A percentile compares a stretch with the other conserved stretches of the same genome.
Evolutionary conservation across 2,329 filamentous ascomycete species (phyloP).

Genomic region (Talaromyces rugulosus): DNA sequence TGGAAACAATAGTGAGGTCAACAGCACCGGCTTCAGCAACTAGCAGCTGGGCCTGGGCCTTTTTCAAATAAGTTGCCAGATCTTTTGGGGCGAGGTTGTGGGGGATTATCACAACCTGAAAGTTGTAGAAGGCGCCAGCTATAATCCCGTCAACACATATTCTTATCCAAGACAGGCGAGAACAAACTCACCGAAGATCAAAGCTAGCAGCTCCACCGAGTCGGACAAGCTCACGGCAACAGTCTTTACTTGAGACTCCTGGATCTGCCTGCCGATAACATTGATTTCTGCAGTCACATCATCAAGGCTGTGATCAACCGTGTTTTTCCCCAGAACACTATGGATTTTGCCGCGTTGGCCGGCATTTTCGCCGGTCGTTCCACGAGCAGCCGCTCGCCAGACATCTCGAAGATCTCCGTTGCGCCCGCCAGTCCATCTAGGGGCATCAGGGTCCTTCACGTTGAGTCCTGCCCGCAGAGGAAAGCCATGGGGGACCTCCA

Average conservation of each 20-base stretch:
- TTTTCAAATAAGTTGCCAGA: slow-evolving; percentile 67
- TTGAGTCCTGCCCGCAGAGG: slow-evolving; percentile 72
- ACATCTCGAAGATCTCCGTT: slow-evolving; percentile 89
- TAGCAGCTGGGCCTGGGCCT: slow-evolving; percentile 72
- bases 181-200: slow-evolving; percentile 62
- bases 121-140: slow-evolving; percentile 84
- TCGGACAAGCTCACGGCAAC: slow-evolving; percentile 92
- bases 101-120: slow-evolving; percentile 79
- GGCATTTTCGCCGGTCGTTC: slow-evolving; percentile 55
- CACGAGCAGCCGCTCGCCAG: slow-evolving; percentile 70
- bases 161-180: not conserved
- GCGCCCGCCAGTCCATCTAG: slow-evolving; percentile 77
- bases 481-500: slow-evolving; percentile 79
- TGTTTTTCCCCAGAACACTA: slow-evolving; percentile 72
- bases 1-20: slow-evolving; percentile 68
- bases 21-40: slow-evolving; percentile 84
- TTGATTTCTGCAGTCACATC: slow-evolving; percentile 82
- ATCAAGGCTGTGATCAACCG: slow-evolving; percentile 67
- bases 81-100: slow-evolving; percentile 69
- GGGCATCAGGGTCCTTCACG: slow-evolving; percentile 73
- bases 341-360: slow-evolving; percentile 66
- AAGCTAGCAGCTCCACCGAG: slow-evolving; percentile 78
- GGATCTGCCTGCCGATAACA: slow-evolving; percentile 73
- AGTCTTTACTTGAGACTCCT: slow-evolving; percentile 63
- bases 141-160: slow-evolving; percentile 15